Evolutionary conservation across 805 yeast species (phyloP), one percentile per base, ranked within the genome.

Genomic region (Diddensiella santjacobensis): DNA sequence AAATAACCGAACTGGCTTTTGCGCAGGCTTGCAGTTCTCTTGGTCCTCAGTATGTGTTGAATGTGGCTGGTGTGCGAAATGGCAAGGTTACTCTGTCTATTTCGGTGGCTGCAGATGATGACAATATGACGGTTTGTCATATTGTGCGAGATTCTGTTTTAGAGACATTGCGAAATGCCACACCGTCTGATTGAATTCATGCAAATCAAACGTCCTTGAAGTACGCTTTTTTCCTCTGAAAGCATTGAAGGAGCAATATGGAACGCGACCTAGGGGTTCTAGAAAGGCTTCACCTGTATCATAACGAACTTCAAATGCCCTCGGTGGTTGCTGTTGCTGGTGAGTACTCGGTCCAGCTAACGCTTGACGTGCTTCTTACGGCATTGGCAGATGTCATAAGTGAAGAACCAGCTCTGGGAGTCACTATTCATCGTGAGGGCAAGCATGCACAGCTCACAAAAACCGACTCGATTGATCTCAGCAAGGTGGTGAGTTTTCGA

Each of bases 271-370:
- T 33, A 24, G 42, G 22, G 8, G 22, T 17, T 10, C 39, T 55
- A 29, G 58, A 55, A 39, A 30, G 24, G 15, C 51, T 47, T 26
- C 51, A 54, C 19, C 42, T 54, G 2, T 38, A 31, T 18, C 44
- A 54, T 3, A 30, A 42, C 17, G 46, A 30, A n/a, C 40, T 44
- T 10, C 33, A 35, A 17, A 11, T 33, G 43, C 41, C 44, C 35
- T 44, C 57, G 17, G 37, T 52, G 29, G 55, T 55, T 5, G 44
- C 44, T 3, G 55, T 55, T 3, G 22, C 49, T 4, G 58, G 50
- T 6, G 29, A 26, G 10, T 55, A 55, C 37, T 24, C 43, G 8
- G 15, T 26, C 19, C 36, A 22, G 15, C 10, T 53, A 4, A 30
- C 41, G 8, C 41, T 35, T 17, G 33, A 23, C 3, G 11, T 17